Evolutionary conservation across 495 filamentous ascomycete genomes (phyloP).

Genomic region (Patellaria atrata): DNA sequence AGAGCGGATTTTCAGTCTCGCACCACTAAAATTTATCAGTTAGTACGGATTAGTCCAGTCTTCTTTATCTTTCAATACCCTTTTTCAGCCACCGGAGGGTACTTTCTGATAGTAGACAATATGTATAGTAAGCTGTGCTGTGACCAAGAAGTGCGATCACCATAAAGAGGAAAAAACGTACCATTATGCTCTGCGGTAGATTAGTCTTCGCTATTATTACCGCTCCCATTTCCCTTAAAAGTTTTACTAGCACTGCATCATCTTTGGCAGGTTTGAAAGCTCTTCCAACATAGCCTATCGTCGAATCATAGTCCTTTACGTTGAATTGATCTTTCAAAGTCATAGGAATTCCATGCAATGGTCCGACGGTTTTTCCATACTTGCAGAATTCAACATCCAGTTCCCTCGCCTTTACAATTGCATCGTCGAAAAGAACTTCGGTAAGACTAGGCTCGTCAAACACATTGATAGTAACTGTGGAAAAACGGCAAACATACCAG

Average conservation of each 20-base stretch:
- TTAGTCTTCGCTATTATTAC: constrained; percentile 28
- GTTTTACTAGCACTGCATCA: constrained; percentile 26
- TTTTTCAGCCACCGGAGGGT: no score
- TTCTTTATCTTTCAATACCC: no score
- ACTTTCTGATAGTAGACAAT: no score
- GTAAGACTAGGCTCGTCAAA: constrained; percentile 10
- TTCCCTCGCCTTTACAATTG: constrained; percentile 8
- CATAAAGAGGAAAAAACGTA: constrained; percentile 23
- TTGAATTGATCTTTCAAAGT: constrained; percentile 23
- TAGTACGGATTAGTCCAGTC: constrained; percentile 5
- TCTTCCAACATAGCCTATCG: constrained; percentile 20
- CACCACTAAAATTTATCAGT: constrained; percentile 21
- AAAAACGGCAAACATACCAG: constrained; percentile 8
- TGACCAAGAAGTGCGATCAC: not conserved
- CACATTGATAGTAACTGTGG: no score
- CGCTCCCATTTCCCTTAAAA: constrained; percentile 34
- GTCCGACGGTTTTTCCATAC: constrained; percentile 16
- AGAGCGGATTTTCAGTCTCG: constrained; percentile 41
- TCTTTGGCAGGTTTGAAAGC: constrained; percentile 16
- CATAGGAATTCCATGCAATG: constrained; percentile 20
- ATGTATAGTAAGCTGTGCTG: constrained; percentile 1
- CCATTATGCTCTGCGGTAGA: constrained; percentile 28
- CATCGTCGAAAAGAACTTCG: constrained; percentile 20
- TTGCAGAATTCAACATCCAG: constrained; percentile 16
- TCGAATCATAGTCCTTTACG: constrained; percentile 19